Evolutionary conservation across 2,329 filamentous ascomycete genomes (phyloP).

Genomic region (Colletotrichum incanum): DNA sequence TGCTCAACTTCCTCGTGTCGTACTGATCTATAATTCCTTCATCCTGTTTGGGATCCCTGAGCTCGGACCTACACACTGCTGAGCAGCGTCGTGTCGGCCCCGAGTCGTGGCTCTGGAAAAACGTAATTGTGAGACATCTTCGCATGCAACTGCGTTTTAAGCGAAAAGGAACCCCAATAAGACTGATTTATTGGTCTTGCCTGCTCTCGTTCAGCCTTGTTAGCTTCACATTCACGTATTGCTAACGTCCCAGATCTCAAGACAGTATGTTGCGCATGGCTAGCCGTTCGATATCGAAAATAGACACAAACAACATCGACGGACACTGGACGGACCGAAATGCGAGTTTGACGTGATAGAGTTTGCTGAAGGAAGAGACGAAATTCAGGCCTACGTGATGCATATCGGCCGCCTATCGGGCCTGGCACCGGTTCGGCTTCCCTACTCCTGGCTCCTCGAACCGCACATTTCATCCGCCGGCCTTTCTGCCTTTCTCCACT

Average conservation of each 20-base stretch:
- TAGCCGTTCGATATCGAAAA: not conserved
- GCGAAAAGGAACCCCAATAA: not conserved
- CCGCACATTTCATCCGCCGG: not conserved
- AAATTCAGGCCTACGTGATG: not conserved
- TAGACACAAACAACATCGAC: not conserved
- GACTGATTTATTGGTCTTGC: not conserved
- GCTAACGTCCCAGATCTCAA: not conserved
- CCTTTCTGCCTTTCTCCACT: not conserved
- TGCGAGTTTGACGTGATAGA: not conserved
- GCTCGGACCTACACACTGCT: slow-evolving; percentile 18
- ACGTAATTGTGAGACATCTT: not conserved
- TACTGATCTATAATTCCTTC: slow-evolving; percentile 11
- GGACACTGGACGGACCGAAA: not conserved
- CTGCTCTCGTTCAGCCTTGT: not conserved
- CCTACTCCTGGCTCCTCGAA: not conserved
- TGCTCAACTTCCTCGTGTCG: slow-evolving; percentile 12
- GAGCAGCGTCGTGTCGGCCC: not conserved
- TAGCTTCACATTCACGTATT: not conserved
- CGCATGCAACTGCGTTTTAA: not conserved
- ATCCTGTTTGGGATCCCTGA: slow-evolving; percentile 20
- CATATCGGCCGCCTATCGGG: not conserved
- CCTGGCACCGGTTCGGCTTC: not conserved
- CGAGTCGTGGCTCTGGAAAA: not conserved
- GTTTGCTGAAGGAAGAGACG: slow-evolving; percentile 29
- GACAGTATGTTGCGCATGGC: too few relatives aligned